Conservation (phyloP, 2,329 filamentous ascomycete genomes). For the Teratosphaeria gauchensis region DNA sequence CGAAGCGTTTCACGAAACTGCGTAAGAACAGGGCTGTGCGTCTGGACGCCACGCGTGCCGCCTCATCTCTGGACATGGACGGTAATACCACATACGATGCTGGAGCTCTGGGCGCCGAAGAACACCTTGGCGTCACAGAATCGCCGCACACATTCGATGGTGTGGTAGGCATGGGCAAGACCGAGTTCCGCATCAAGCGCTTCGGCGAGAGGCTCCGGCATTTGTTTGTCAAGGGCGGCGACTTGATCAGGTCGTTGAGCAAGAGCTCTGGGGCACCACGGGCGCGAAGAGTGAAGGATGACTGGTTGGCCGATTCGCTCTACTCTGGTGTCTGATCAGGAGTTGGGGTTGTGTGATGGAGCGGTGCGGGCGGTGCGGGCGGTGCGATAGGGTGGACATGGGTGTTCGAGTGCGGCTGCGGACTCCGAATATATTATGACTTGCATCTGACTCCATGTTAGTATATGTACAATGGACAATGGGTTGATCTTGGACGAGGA, state of each 20-base stretch:
- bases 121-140: constrained; percentile 12
- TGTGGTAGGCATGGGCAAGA: constrained; percentile 28
- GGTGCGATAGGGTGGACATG: background rate
- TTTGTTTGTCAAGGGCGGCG: constrained; percentile 26
- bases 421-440: background rate
- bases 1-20: constrained; percentile 27
- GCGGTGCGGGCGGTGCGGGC: background rate
- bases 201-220: constrained; percentile 30
- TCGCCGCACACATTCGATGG: constrained; percentile 21
- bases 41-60: constrained; percentile 8
- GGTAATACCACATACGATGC: constrained; percentile 21
- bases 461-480: background rate
- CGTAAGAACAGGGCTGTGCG: constrained; percentile 7
- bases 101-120: constrained; percentile 14
- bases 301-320: constrained; percentile 17
- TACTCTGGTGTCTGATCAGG: constrained; percentile 11
- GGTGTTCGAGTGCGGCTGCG: background rate
- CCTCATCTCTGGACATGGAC: constrained; percentile 13
- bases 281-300: constrained; percentile 8
- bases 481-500: background rate
- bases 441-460: background rate
- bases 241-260: constrained; percentile 24
- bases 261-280: background rate
- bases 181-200: constrained; percentile 31
- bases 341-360: background rate